Percentiles rank a stretch among this genome's conserved stretches.
These are phyloP conservation scores for Sporothrix variecibatus DNA, from an alignment of 2,329 filamentous ascomycete species.

Conservation along the genomic window DNA sequence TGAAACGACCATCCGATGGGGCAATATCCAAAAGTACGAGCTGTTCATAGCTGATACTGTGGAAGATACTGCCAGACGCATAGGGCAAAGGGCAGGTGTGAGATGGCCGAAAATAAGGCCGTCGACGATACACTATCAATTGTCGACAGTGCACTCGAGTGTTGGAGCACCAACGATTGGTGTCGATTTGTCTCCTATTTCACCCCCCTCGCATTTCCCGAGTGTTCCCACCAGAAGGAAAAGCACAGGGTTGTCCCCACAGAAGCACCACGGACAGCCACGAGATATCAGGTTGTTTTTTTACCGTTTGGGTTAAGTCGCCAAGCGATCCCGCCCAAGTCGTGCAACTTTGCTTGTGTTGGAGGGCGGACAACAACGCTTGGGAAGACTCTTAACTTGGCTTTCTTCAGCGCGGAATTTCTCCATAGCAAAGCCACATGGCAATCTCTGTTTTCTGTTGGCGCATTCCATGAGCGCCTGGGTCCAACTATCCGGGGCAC, in stretches of 20 bases:
- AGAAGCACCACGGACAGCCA: slow-evolving; percentile 3
- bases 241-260: neutral
- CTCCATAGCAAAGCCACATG: slow-evolving; percentile 17
- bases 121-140: neutral
- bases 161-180: neutral
- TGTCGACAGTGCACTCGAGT: neutral
- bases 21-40: neutral
- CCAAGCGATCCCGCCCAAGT: neutral
- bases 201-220: neutral
- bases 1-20: no score
- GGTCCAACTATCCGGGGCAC: neutral
- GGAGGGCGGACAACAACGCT: neutral
- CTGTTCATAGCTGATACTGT: neutral
- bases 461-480: neutral
- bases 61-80: neutral
- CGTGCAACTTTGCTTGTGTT: neutral
- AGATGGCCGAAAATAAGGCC: neutral
- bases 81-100: neutral
- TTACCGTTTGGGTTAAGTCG: neutral
- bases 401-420: slow-evolving; percentile 15
- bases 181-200: neutral
- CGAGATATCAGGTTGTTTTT: slow-evolving; percentile 19
- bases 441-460: slow-evolving; percentile 1
- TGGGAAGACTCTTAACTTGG: neutral
- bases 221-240: neutral